Percentiles rank a stretch among this genome's conserved stretches.
Evolutionary conservation across 2,329 filamentous ascomycete species (phyloP).

Genomic region (Stemphylium beticola): DNA sequence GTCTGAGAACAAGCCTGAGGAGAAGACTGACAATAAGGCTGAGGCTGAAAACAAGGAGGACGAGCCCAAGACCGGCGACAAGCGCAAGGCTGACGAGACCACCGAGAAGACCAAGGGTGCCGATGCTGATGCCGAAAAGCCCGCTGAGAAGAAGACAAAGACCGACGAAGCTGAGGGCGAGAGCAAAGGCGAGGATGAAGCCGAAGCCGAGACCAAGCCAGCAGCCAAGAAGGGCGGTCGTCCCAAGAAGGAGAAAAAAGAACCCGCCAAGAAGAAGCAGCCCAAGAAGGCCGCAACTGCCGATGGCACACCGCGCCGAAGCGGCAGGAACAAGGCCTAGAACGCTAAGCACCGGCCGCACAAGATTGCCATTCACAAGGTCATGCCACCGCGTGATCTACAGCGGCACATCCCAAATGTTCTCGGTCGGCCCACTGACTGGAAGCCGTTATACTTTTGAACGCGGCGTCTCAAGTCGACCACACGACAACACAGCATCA

Average conservation of each 20-base stretch:
- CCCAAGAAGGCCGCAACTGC: conserved; percentile 59
- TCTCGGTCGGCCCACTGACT: neutral
- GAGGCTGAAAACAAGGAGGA: conserved; percentile 4
- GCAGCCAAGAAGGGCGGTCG: conserved; percentile 46
- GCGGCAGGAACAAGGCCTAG: conserved; percentile 49
- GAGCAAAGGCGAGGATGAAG: conserved; percentile 35
- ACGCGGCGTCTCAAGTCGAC: neutral
- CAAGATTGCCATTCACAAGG: neutral
- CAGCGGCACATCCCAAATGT: neutral
- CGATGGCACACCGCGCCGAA: conserved; percentile 56
- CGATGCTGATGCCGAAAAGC: conserved; percentile 9
- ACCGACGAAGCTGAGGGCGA: conserved; percentile 33
- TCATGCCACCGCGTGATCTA: neutral
- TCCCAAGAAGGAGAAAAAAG: conserved; percentile 51
- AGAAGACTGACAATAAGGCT: conserved; percentile 3
- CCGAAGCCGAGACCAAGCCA: conserved; percentile 39
- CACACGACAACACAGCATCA: neutral
- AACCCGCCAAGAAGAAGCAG: conserved; percentile 51
- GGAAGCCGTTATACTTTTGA: neutral
- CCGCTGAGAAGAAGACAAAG: conserved; percentile 34
- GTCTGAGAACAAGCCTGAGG: conserved; percentile 11
- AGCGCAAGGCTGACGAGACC: conserved; percentile 42
- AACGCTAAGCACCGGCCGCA: neutral
- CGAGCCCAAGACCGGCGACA: conserved; percentile 41
- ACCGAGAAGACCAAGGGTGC: conserved; percentile 29